Base-by-base conservation (phyloP, 164 flowering plant species). In the Liriodendron chinense region DNA sequence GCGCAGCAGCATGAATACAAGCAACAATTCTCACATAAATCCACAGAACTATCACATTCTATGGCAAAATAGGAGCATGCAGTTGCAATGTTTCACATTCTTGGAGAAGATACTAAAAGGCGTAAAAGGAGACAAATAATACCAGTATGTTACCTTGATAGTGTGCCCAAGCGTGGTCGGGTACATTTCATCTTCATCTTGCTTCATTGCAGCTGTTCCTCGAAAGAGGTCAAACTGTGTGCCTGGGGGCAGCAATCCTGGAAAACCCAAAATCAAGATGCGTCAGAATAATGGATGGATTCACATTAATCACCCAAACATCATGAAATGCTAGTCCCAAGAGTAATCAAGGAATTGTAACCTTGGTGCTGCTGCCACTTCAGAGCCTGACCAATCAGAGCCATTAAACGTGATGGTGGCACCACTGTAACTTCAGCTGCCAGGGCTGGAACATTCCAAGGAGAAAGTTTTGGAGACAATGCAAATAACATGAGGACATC, bases 311-410 rank as follows among this genome's bases (percentile, higher is more conserved):
- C 18, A 73, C 20, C 22, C 24, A 24, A 67, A 28, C 12, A 34
- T 26, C 47, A 12, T 53, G 59, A 65, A 65, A 25, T 65, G 22
- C 25, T 10, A 23, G 18, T 53, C 16, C 59, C 20, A 53, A 53
- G 18, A 53, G 59, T 16, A 10, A 53, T 53, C 59, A 12, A 28
- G 7, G 12, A 71, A 9, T 47, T 16, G 43, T 77, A 67, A 96
- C 98, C 99, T 90, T 96, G 99, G 77, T 96, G 98, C 80, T 96
- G 99, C 83, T 96, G 99, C 99, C 99, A 96, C 86, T 96, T 96
- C 72, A 96, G 74, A 78, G 99, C 90, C 87, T 96, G 99, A 65
- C 99, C 98, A 83, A 92, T 91, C 69, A 96, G 80, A 83, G 99
- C 98, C 98, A 91, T 94, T 79, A 96, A 84, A 22, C 98, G 88